Percentiles rank a stretch among this genome's conserved stretches.
These are phyloP conservation scores for Magnusiomyces sp. DNA, from an alignment of 1,139 yeast species.

Conservation along the genomic window DNA sequence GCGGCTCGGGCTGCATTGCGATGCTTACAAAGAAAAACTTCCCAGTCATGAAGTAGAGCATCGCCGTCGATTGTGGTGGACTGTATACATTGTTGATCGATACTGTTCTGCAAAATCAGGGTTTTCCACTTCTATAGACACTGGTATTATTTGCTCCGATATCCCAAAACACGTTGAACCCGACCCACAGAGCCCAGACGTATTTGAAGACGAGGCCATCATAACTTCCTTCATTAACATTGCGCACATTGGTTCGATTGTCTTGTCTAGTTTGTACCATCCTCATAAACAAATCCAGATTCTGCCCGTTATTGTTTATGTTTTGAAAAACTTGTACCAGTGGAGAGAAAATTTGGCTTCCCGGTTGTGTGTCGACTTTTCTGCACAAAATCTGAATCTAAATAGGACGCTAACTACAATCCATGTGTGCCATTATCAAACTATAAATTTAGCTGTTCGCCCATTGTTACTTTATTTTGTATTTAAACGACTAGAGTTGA, in stretches of 20 bases:
- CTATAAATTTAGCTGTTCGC: conserved; percentile 72
- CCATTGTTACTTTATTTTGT: conserved; percentile 77
- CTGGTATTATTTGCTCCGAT: conserved; percentile 64
- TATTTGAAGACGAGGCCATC: conserved; percentile 74
- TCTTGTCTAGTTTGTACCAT: conserved; percentile 63
- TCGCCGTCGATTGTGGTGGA: conserved; percentile 83
- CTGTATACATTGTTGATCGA: conserved; percentile 80
- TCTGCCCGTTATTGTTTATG: conserved; percentile 61
- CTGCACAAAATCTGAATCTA: conserved; percentile 40
- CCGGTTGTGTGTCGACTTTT: conserved; percentile 56
- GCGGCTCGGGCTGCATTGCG: conserved; percentile 62
- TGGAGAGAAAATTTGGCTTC: conserved; percentile 66
- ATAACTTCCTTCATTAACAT: conserved; percentile 73
- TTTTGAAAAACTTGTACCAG: conserved; percentile 57
- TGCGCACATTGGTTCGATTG: conserved; percentile 71
- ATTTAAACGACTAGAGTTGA: conserved; percentile 54
- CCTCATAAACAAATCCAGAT: conserved; percentile 54
- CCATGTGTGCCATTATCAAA: conserved; percentile 82
- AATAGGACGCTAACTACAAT: conserved; percentile 66
- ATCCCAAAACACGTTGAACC: conserved; percentile 51
- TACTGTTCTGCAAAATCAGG: conserved; percentile 85
- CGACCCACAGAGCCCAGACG: conserved; percentile 42
- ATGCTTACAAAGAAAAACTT: conserved; percentile 16
- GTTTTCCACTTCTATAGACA: conserved; percentile 69
- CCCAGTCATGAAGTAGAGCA: conserved; percentile 43